Evolutionary conservation across 768 basidiomycete species (phyloP).

Genomic region (Agaricus bisporus): DNA sequence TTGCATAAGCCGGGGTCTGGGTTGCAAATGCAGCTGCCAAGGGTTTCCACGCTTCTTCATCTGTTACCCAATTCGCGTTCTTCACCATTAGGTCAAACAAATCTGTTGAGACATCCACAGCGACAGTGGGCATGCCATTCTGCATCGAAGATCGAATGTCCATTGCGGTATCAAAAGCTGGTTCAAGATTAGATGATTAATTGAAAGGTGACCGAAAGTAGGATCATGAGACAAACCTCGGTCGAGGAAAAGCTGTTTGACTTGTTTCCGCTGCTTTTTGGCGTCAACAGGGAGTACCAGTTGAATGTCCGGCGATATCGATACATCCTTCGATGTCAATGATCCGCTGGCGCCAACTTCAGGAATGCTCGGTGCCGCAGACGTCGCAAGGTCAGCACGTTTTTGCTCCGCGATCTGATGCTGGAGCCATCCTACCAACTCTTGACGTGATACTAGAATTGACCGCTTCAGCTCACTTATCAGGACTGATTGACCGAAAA

Average conservation of each 20-base stretch:
- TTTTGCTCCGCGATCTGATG: slow-evolving; percentile 78
- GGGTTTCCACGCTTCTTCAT: slow-evolving; percentile 71
- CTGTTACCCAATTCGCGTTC: slow-evolving; percentile 57
- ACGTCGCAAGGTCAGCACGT: slow-evolving; percentile 59
- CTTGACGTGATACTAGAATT: slow-evolving; percentile 43
- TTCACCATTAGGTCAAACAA: slow-evolving; percentile 61
- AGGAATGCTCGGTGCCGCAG: slow-evolving; percentile 41
- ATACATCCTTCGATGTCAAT: slow-evolving; percentile 31
- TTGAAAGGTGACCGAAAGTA: not conserved
- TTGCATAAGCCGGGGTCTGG: slow-evolving; percentile 54
- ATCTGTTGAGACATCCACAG: slow-evolving; percentile 55
- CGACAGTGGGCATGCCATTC: slow-evolving; percentile 60
- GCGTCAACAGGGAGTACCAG: slow-evolving; percentile 61
- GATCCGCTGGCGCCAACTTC: slow-evolving; percentile 28
- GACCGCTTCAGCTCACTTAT: not conserved
- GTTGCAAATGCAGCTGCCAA: slow-evolving; percentile 50
- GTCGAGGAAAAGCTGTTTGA: slow-evolving; percentile 64
- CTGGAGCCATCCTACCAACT: slow-evolving; percentile 70
- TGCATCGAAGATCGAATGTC: slow-evolving; percentile 56
- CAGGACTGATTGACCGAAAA: not conserved
- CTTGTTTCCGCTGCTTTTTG: slow-evolving; percentile 70
- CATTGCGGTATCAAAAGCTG: slow-evolving; percentile 59
- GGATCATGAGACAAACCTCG: slow-evolving; percentile 39
- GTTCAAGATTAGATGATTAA: not conserved
- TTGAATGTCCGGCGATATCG: slow-evolving; percentile 43